Evolutionary conservation across 805 yeast genomes (phyloP).

Genomic region (Saccharomycopsis javanensis): DNA sequence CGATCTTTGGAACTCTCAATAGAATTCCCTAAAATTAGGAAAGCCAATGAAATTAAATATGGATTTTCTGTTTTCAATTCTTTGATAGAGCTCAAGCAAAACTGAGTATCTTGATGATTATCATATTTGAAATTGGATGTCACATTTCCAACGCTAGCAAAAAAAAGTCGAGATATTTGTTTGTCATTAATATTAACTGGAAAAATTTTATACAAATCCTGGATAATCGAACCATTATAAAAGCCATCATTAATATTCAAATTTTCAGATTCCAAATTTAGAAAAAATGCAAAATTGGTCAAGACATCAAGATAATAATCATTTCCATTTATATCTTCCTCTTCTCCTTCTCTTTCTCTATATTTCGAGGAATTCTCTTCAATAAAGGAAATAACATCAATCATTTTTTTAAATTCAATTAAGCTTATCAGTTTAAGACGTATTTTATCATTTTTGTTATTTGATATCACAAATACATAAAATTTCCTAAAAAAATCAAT

Average conservation of each 20-base stretch:
- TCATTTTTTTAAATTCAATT: background rate
- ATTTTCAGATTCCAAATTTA: background rate
- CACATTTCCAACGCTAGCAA: constrained; percentile 14
- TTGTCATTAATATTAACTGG: background rate
- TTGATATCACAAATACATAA: background rate
- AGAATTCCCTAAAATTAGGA: constrained; percentile 14
- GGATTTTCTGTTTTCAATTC: background rate
- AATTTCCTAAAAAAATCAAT: background rate
- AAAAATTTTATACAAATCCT: background rate
- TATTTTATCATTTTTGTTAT: background rate
- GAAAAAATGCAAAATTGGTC: background rate
- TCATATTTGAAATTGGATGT: constrained; percentile 6
- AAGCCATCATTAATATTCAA: background rate
- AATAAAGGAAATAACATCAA: background rate
- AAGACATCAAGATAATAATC: background rate
- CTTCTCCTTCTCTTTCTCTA: background rate
- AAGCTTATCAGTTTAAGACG: background rate
- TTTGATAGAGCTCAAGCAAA: background rate
- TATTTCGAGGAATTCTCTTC: background rate
- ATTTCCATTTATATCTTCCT: background rate
- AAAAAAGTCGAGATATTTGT: constrained; percentile 13
- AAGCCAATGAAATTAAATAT: constrained; percentile 8
- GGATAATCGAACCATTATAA: background rate
- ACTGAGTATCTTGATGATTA: constrained; percentile 1
- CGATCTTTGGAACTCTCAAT: constrained; percentile 6